phyloP scores from a whole-genome alignment of 768 basidiomycete genomes.

The Mycena sanguinolenta region DNA sequence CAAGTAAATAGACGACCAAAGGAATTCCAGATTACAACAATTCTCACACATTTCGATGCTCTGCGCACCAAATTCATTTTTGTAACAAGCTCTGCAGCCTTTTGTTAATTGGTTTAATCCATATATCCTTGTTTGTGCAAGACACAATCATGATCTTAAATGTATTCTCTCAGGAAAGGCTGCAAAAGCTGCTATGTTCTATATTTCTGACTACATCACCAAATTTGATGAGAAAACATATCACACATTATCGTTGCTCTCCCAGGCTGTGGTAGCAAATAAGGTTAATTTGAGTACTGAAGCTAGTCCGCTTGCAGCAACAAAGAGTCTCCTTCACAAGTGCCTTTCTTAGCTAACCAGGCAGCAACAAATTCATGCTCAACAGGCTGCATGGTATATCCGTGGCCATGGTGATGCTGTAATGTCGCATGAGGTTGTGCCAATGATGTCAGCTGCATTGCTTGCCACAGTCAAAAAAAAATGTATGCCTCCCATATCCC shows the following conservation, averaged over 20 bases:
- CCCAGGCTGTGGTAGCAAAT: background rate
- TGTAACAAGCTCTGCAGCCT: too few relatives aligned
- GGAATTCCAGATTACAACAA: too few relatives aligned
- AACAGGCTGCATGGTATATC: background rate
- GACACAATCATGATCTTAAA: background rate
- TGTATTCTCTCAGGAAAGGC: background rate
- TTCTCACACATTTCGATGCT: too few relatives aligned
- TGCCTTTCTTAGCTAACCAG: background rate
- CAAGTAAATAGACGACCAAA: too few relatives aligned
- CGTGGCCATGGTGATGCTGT: background rate
- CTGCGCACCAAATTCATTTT: too few relatives aligned
- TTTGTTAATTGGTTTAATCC: too few relatives aligned
- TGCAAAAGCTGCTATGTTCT: background rate
- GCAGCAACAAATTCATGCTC: background rate
- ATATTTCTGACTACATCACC: background rate
- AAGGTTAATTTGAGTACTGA: too few relatives aligned
- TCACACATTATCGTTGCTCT: background rate
- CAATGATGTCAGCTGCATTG: background rate
- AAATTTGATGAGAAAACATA: constrained; percentile 1
- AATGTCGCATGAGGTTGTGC: background rate
- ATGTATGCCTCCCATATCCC: too few relatives aligned
- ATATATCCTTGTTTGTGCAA: background rate
- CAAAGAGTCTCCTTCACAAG: background rate
- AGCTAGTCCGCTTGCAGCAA: background rate
- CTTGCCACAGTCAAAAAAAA: background rate